Conservation (phyloP, 805 yeast genomes). For the Hanseniaspora valbyensis region DNA sequence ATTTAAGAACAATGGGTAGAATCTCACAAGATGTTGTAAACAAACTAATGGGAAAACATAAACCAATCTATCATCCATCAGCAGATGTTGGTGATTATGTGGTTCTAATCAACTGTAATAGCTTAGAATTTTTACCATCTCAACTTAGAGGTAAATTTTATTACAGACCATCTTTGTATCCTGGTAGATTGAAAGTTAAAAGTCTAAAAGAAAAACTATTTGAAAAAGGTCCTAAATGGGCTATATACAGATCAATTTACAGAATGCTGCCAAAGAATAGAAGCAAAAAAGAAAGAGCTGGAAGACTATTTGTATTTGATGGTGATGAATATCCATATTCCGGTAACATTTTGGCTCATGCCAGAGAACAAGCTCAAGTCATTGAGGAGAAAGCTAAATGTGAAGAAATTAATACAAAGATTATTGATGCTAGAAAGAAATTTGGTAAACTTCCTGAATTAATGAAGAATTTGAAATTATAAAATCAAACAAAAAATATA, state of each 20-base stretch:
- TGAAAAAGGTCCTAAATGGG: constrained; percentile 80
- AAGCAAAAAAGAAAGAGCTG: constrained; percentile 65
- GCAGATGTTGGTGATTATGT: constrained; percentile 93
- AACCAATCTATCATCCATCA: constrained; percentile 71
- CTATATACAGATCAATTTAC: constrained; percentile 75
- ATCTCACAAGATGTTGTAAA: constrained; percentile 80
- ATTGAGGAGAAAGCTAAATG: constrained; percentile 26
- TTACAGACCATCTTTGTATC: constrained; percentile 80
- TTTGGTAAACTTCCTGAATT: constrained; percentile 6
- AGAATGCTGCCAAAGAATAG: constrained; percentile 94
- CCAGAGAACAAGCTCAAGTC: constrained; percentile 57
- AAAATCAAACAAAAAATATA: background rate
- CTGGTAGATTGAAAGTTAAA: constrained; percentile 75
- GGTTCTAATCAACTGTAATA: constrained; percentile 85
- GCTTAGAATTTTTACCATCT: constrained; percentile 72
- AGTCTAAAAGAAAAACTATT: constrained; percentile 68
- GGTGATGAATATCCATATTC: constrained; percentile 82
- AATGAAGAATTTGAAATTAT: constrained; percentile 6
- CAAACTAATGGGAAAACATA: constrained; percentile 91
- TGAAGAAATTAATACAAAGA: constrained; percentile 23
- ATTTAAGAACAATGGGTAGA: constrained; percentile 79
- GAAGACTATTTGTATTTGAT: constrained; percentile 75
- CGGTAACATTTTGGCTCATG: constrained; percentile 72
- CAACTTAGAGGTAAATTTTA: constrained; percentile 71
- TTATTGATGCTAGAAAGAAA: constrained; percentile 17